Evolutionary conservation across 164 flowering plant species (phyloP), one percentile per base, ranked within the genome.

Genomic region (Kingdonia uniflora): DNA sequence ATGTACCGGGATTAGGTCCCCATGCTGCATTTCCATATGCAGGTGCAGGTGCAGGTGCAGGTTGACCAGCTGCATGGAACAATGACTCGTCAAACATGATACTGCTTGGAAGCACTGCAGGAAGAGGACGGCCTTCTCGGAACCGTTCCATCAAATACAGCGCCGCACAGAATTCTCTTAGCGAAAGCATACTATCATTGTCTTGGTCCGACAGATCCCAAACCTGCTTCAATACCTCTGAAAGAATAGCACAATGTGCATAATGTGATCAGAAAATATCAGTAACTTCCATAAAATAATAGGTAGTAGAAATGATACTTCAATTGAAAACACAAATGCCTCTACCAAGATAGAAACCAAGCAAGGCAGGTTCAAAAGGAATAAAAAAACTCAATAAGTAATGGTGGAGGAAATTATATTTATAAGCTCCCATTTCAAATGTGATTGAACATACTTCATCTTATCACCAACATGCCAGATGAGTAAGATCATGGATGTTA

Each of bases 181-280:
- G 61, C 35, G 98, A 81, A 64, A 91, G 94, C 96, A 85, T 91
- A 67, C 90, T 85, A 61, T 91, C 98, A 63, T 71, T 78, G 70
- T 91, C 98, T 68, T 91, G 96, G 70, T 91, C 98, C 42, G 98
- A 82, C 57, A 91, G 77, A 67, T 91, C 95, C 98, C 98, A 91
- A 13, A 91, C 98, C 80, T 87, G 95, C 79, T 87, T 92, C 55
- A 92, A 67, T 60, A 92, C 80, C 83, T 88, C 98, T 92, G 86
- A 21, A 12, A 70, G 66, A 57, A 54, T 29, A 23, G 20, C 37
- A 61, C 49, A 42, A 52, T 60, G 21, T 53, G 38, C 37, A 63
- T 23, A 35, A 51, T 15, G 22, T 43, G 50, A 22, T 25, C 19
- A 33, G 14, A n/a, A 37, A 29, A 29, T 29, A 4, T 3, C 8